Percentiles rank a stretch among this genome's conserved stretches.
Evolutionary conservation across 768 basidiomycete species (phyloP).

Genomic region (Auricularia sp.): DNA sequence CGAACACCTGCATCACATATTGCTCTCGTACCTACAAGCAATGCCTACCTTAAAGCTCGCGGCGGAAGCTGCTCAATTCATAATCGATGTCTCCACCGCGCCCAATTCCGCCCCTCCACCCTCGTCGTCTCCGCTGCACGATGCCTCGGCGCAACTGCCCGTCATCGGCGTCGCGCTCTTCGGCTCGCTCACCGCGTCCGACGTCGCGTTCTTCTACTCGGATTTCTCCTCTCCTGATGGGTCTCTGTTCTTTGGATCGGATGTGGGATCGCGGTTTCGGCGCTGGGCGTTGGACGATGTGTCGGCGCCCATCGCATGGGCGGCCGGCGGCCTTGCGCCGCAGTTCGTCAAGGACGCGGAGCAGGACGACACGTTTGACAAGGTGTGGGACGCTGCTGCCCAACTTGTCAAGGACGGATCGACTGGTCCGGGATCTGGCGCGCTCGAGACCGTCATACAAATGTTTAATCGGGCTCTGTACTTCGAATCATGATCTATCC

Average conservation of each 20-base stretch:
- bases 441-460: background rate
- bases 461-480: background rate
- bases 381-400: conserved; percentile 38
- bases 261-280: conserved; percentile 36
- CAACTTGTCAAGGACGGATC: conserved; percentile 10
- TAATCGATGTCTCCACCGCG: conserved; percentile 23
- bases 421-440: conserved; percentile 2
- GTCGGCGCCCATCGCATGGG: conserved; percentile 36
- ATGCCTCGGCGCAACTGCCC: conserved; percentile 37
- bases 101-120: conserved; percentile 31
- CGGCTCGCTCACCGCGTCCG: conserved; percentile 39
- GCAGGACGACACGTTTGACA: conserved; percentile 37
- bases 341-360: conserved; percentile 40
- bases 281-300: conserved; percentile 41
- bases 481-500: background rate
- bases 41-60: conserved; percentile 37
- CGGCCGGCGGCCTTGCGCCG: conserved; percentile 40
- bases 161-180: conserved; percentile 55
- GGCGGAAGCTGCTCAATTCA: conserved; percentile 37
- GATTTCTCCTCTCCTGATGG: conserved; percentile 41
- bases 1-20: conserved; percentile 43
- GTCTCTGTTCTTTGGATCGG: conserved; percentile 50
- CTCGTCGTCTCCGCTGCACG: conserved; percentile 28
- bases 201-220: conserved; percentile 38
- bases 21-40: conserved; percentile 44